Conservation (phyloP, 257 asterid species). For the Rauvolfia tetraphylla region DNA sequence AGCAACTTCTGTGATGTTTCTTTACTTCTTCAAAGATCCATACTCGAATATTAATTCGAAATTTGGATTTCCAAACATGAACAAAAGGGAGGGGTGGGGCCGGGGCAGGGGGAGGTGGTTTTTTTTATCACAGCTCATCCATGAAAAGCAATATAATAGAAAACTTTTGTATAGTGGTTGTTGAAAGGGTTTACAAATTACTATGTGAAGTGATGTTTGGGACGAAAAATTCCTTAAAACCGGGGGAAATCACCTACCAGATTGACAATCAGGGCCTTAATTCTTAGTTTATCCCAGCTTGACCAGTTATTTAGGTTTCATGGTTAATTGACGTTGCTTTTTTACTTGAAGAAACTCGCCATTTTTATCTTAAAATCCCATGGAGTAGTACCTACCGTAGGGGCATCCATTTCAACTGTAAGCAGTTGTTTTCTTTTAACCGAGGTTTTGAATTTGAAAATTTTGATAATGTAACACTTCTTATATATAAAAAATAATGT, state of each 20-base stretch:
- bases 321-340: too few species aligned
- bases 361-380: too few species aligned
- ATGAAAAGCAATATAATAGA: neutral
- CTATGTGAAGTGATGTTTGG: neutral
- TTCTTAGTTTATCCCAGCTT: neutral
- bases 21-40: neutral
- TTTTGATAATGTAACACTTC: too few species aligned
- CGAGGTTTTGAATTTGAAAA: too few species aligned
- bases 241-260: slow-evolving; percentile 1
- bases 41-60: neutral
- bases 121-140: neutral
- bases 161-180: neutral
- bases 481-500: too few species aligned
- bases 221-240: neutral
- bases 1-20: slow-evolving; percentile 29
- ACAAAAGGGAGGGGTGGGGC: neutral
- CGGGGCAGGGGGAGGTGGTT: too few species aligned
- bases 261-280: neutral
- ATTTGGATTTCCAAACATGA: slow-evolving; percentile 14
- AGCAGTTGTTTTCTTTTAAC: neutral
- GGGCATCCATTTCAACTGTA: neutral
- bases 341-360: too few species aligned
- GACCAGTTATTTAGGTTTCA: neutral
- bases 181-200: neutral
- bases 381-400: too few species aligned